Evolutionary conservation across 2,329 filamentous ascomycete species (phyloP).

Genomic region (Meredithiella fracta): DNA sequence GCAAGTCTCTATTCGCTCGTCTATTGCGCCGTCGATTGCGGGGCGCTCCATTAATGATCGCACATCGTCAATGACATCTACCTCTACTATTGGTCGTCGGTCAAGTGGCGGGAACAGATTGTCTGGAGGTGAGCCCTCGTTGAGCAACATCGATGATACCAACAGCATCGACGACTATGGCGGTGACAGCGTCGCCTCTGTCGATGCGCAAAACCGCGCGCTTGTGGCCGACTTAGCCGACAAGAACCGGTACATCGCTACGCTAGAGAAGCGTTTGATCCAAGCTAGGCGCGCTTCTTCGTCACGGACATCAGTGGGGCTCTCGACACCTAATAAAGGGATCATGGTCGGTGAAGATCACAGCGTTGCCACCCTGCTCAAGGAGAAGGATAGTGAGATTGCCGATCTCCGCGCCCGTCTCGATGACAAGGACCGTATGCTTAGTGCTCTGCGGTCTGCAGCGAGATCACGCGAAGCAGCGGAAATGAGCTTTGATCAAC

Average conservation of each 20-base stretch:
- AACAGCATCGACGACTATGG: constrained; percentile 67
- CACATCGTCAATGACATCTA: constrained; percentile 50
- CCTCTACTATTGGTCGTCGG: constrained; percentile 40
- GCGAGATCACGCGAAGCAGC: constrained; percentile 73
- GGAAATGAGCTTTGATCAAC: constrained; percentile 25
- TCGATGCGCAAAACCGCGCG: constrained; percentile 75
- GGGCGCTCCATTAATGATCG: constrained; percentile 40
- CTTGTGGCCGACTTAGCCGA: constrained; percentile 89
- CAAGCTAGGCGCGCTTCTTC: constrained; percentile 85
- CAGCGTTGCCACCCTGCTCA: constrained; percentile 53
- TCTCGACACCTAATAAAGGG: constrained; percentile 42
- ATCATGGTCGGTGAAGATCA: constrained; percentile 66
- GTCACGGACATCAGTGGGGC: constrained; percentile 64
- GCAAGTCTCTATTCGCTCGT: constrained; percentile 47
- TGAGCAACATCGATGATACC: constrained; percentile 35
- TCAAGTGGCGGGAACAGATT: constrained; percentile 28
- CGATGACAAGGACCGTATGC: constrained; percentile 91
- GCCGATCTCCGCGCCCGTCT: constrained; percentile 73
- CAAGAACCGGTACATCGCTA: constrained; percentile 91
- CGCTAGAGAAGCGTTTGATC: constrained; percentile 76
- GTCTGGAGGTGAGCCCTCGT: constrained; percentile 24
- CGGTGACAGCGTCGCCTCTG: constrained; percentile 68
- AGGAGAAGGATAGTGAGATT: constrained; percentile 87
- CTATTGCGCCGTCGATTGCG: constrained; percentile 45
- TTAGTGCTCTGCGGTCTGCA: constrained; percentile 68